Base-by-base conservation (phyloP, 805 yeast genomes). In the Debaryomyces prosopidis region DNA sequence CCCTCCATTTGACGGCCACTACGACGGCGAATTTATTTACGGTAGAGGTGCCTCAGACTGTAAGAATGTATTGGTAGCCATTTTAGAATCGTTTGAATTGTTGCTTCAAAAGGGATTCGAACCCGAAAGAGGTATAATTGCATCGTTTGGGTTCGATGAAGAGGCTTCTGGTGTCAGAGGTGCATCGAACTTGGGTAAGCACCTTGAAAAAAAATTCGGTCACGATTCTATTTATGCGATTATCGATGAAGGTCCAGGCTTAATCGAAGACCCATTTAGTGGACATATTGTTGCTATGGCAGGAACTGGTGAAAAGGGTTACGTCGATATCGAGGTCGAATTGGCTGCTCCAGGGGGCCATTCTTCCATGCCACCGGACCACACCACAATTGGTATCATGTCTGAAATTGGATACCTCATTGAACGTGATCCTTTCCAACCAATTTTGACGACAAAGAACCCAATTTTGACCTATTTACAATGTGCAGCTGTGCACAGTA, bases 21-120 rank as follows among this genome's bases (percentile, higher is more conserved):
- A 69, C 57, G 95, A 89, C 54, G 90, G 89, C 12, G 68, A 73
- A 20, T 65, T 59, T 35, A 54, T 89, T 3, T 87, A 81, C 77
- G 96, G 96, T 2, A 76, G 96, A 55, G 96, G 96, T 33, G 62
- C 87, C 2, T 63, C 76, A 36, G 96, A 89, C 62, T 84, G 89
- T 60, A 89, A 89, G 63, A 83, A 83, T 59, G 65, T 82, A 30
- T 68, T 89, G 40, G 70, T 84, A 48, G 85, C 82, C 1, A 76
- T 84, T 40, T 60, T 87, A 58, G 91, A 87, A 59, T 74, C 90
- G 1, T 60, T 80, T n/a, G 89, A 85, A 55, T 62, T 85, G 28
- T 57, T 87, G 23, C 54, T 65, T 28, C 62, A 65, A 16, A 73
- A 72, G 15, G 82, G 75, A 1, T 85, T 73, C 65, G 45, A 58